These are phyloP conservation scores for Phalaenopsis hybrid DNA, from an alignment of 116 monocot species.

Conservation along the genomic window DNA sequence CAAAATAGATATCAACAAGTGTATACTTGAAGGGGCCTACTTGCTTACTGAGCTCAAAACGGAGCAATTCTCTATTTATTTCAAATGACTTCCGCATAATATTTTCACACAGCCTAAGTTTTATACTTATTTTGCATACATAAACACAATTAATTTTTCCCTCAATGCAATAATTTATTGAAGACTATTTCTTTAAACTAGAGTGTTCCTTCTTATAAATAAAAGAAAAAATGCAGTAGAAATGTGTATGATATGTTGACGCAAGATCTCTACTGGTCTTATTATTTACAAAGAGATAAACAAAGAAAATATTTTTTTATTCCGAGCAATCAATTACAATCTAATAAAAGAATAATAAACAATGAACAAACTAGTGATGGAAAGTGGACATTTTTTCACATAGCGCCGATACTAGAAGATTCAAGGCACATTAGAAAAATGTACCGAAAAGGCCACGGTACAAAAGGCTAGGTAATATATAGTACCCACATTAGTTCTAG, in stretches of 20 bases:
- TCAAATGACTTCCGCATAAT: too few species aligned
- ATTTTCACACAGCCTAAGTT: too few species aligned
- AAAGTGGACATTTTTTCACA: background rate
- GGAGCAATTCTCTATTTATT: too few species aligned
- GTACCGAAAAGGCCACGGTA: background rate
- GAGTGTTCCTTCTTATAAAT: background rate
- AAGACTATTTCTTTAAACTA: too few species aligned
- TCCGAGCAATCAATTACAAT: background rate
- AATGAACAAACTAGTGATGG: background rate
- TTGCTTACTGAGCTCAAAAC: too few species aligned
- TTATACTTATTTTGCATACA: too few species aligned
- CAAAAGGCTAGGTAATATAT: background rate
- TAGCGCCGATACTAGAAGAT: background rate
- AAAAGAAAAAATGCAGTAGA: background rate
- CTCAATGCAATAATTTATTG: too few species aligned
- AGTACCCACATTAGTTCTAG: background rate
- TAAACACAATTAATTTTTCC: too few species aligned
- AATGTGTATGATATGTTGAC: background rate
- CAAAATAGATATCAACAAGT: too few species aligned
- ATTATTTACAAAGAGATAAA: background rate
- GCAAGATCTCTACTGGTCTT: background rate
- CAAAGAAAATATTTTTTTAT: background rate
- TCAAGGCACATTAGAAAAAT: background rate
- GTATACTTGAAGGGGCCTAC: too few species aligned
- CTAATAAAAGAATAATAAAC: background rate